Conservation (phyloP, 768 basidiomycete genomes). For the Hygrophorus russula region DNA sequence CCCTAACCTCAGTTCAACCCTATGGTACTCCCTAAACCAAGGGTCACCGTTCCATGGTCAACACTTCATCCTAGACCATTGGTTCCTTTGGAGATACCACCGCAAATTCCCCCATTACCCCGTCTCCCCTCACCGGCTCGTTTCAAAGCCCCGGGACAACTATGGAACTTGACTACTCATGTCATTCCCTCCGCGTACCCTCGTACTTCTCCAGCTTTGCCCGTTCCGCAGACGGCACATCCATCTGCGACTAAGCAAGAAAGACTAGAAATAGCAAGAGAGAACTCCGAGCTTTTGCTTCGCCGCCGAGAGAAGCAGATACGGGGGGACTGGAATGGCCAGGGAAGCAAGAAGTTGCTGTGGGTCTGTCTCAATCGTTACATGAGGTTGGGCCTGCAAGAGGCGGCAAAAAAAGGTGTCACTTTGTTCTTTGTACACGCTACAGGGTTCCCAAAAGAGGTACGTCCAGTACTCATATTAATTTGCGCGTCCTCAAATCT, state of each 20-base stretch:
- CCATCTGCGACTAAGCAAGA: conserved; percentile 25
- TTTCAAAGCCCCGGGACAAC: conserved; percentile 22
- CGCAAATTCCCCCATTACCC: conserved; percentile 17
- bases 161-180: conserved; percentile 40
- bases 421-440: conserved; percentile 77
- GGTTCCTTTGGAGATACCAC: conserved; percentile 27
- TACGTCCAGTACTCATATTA: conserved; percentile 15
- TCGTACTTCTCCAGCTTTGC: conserved; percentile 30
- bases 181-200: conserved; percentile 43
- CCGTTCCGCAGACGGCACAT: conserved; percentile 22
- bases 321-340: conserved; percentile 10
- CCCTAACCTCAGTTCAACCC: no score
- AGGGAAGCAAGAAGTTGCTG: conserved; percentile 32
- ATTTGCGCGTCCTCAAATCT: neutral
- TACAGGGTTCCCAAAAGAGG: conserved; percentile 86
- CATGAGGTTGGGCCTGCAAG: conserved; percentile 24
- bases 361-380: conserved; percentile 74
- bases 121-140: conserved; percentile 20
- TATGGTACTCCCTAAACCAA: neutral
- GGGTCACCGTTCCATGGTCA: neutral
- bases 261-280: conserved; percentile 15
- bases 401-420: conserved; percentile 25
- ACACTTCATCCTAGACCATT: conserved; percentile 11
- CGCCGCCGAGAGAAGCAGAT: conserved; percentile 18
- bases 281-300: conserved; percentile 15